Conservation (phyloP, 148 eudicot genomes). For the Amaranthus cruentus region DNA sequence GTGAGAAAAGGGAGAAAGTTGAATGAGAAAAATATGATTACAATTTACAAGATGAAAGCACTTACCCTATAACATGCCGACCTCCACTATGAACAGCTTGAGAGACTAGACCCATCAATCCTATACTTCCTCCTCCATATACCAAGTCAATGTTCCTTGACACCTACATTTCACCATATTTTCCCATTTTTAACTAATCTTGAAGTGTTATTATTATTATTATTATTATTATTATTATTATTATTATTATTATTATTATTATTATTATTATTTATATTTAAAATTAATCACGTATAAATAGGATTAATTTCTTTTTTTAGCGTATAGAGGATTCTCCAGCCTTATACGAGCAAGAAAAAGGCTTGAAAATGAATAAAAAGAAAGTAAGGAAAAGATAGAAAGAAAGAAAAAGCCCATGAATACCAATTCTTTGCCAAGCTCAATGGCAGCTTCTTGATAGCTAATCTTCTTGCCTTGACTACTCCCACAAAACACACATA, state of each 20-base stretch:
- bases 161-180: conserved; percentile 42
- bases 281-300: no score
- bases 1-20: neutral
- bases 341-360: no score
- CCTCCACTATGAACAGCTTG: conserved; percentile 99
- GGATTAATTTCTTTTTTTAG: no score
- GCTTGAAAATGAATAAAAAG: no score
- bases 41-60: neutral
- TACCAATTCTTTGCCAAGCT: conserved; percentile 95
- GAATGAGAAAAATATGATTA: neutral
- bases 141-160: conserved; percentile 94
- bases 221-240: no score
- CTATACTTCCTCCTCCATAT: conserved; percentile 99
- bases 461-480: conserved; percentile 93
- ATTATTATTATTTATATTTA: no score
- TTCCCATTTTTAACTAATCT: no score
- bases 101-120: conserved; percentile 93
- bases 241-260: no score
- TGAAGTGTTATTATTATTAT: no score
- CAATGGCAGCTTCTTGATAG: conserved; percentile 96
- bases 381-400: neutral
- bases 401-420: neutral
- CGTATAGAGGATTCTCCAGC: no score
- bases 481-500: conserved; percentile 98
- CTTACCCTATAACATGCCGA: conserved; percentile 91